Evolutionary conservation across 805 yeast genomes (phyloP).

Genomic region (Barnettozyma populi): DNA sequence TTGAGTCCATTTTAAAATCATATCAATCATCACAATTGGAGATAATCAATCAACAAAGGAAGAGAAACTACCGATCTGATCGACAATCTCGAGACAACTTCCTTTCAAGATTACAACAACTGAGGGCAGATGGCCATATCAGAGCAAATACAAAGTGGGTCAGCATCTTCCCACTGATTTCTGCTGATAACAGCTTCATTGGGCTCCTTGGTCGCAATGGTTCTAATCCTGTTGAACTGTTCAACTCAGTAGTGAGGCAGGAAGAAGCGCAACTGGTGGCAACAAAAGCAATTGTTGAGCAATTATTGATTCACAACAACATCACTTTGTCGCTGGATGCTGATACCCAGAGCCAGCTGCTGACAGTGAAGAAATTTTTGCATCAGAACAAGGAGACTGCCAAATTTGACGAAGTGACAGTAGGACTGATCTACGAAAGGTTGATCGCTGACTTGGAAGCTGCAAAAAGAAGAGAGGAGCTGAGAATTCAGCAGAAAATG

Average conservation of each 20-base stretch:
- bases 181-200: constrained; percentile 51
- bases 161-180: constrained; percentile 45
- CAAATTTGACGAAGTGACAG: constrained; percentile 25
- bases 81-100: constrained; percentile 62
- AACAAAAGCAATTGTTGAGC: constrained; percentile 55
- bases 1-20: constrained; percentile 31
- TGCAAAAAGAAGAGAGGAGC: constrained; percentile 19
- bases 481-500: constrained; percentile 9
- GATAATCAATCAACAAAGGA: constrained; percentile 24
- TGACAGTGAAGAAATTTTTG: constrained; percentile 14
- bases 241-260: constrained; percentile 67
- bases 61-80: constrained; percentile 48
- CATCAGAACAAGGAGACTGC: constrained; percentile 21
- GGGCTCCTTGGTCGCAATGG: constrained; percentile 71
- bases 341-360: constrained; percentile 12
- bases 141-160: constrained; percentile 54
- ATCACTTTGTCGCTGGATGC: constrained; percentile 21
- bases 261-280: constrained; percentile 50
- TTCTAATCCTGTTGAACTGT: constrained; percentile 70
- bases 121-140: constrained; percentile 30
- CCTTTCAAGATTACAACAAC: constrained; percentile 38
- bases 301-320: constrained; percentile 36
- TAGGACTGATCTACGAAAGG: constrained; percentile 25
- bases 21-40: constrained; percentile 23
- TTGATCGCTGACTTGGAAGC: constrained; percentile 24